Base-by-base conservation (phyloP, 2,329 filamentous ascomycete genomes). In the Cladorrhinum sp. region DNA sequence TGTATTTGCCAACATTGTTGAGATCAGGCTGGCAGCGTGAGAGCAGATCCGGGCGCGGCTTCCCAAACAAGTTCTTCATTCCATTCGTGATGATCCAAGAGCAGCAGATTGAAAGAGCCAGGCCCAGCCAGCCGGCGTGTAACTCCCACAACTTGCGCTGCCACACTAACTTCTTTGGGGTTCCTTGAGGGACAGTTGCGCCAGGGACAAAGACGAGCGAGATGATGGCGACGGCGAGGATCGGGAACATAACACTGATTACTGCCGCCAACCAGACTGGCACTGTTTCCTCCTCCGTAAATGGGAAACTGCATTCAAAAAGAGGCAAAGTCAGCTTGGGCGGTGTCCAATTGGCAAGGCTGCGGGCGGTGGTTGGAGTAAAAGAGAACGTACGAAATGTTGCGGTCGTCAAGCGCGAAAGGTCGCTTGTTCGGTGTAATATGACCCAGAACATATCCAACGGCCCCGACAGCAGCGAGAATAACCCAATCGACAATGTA, bases 131-230 rank as follows among this genome's bases (percentile, higher is more conserved):
- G 61, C 91, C 92, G 1, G 86, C 86, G 72, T 97, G 92, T 73
- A 91, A 86, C 74, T 97, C 93, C 92, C 94, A 97, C 1, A 96
- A 73, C 76, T 95, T 96, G 66, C 91, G 84, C 71, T 84, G 85
- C 87, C 91, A 92, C 50, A 93, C 80, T 58, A 91, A 75, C 3
- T 81, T 74, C 65, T 81, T 82, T 1, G 90, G 86, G 0, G 88
- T 87, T 20, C 82, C 80, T 48, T 79, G 79, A 16, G 84, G 82
- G 0, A 88, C 86, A 1, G 86, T 87, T 5, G 84, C 82, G 2
- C 90, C 91, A 1, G 92, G 92, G 0, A 95, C 86, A 66, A 94
- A 80, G 62, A 86, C 65, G 30, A 96, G 74, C 46, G 85, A 85
- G 60, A 94, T 82, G 57, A 92, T 39, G 56, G 89, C 74, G 68